These are phyloP conservation scores for Backusella circina DNA, from an alignment of 192 early-diverging fungal genomes.

Conservation along the genomic window DNA sequence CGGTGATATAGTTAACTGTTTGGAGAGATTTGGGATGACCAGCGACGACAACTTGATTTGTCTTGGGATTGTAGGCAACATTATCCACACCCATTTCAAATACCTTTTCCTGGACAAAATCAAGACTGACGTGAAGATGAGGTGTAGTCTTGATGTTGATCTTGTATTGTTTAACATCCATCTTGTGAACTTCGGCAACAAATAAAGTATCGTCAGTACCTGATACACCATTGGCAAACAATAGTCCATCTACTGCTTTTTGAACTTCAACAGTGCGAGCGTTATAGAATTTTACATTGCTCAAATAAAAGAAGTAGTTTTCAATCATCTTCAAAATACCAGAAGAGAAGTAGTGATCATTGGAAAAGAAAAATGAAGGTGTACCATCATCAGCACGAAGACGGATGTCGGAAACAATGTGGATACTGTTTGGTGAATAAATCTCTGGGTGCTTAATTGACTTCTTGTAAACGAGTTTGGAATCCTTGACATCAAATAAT, in stretches of 20 bases:
- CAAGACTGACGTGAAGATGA: not conserved
- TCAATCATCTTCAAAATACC: conserved; percentile 16
- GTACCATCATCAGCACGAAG: conserved; percentile 18
- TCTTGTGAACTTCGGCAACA: conserved; percentile 15
- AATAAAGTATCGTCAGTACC: conserved; percentile 15
- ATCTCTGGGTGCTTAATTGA: conserved; percentile 7
- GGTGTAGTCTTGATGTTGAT: not conserved
- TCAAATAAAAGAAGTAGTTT: conserved; percentile 21
- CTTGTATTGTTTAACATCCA: conserved; percentile 8
- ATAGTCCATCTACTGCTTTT: conserved; percentile 3
- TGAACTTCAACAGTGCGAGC: conserved; percentile 9
- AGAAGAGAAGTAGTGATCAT: conserved; percentile 19
- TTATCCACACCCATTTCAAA: conserved; percentile 31
- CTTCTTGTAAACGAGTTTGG: conserved; percentile 6
- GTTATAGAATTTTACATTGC: conserved; percentile 21
- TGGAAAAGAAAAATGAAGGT: conserved; percentile 27
- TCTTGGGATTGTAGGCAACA: conserved; percentile 6
- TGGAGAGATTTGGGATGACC: conserved; percentile 24
- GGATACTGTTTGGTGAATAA: conserved; percentile 23
- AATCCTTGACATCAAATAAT: conserved; percentile 6
- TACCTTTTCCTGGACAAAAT: not conserved
- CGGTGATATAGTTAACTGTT: conserved; percentile 1
- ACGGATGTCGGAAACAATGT: not conserved
- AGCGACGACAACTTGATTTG: conserved; percentile 20
- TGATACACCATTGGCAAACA: conserved; percentile 29